Evolutionary conservation across 768 basidiomycete genomes (phyloP).

Genomic region (Boletus reticuloceps): DNA sequence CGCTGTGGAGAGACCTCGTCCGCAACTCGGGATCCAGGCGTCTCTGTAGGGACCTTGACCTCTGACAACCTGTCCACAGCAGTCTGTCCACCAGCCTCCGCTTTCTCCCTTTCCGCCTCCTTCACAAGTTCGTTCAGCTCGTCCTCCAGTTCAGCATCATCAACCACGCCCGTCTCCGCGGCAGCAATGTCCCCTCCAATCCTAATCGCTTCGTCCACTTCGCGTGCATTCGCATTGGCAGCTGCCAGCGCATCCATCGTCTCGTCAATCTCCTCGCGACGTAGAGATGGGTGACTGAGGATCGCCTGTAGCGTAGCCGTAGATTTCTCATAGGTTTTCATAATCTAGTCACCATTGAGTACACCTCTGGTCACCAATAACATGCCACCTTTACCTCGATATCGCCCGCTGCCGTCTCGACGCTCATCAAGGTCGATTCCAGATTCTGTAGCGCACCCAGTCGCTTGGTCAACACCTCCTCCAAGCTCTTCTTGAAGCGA

Average conservation of each 20-base stretch:
- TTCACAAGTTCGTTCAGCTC: conserved; percentile 61
- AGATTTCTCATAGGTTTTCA: conserved; percentile 83
- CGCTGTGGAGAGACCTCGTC: neutral
- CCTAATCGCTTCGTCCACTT: conserved; percentile 76
- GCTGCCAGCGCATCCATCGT: conserved; percentile 88
- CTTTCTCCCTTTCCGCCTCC: conserved; percentile 40
- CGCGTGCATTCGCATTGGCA: conserved; percentile 76
- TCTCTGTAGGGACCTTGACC: conserved; percentile 17
- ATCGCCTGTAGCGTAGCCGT: conserved; percentile 73
- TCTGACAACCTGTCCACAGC: conserved; percentile 18
- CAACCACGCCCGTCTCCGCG: conserved; percentile 43
- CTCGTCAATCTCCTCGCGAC: conserved; percentile 73
- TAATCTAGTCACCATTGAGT: conserved; percentile 50
- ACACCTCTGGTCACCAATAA: neutral
- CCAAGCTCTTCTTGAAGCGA: conserved; percentile 77
- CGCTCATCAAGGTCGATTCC: conserved; percentile 71
- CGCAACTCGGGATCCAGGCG: conserved; percentile 1
- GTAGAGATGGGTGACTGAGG: conserved; percentile 76
- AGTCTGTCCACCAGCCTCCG: conserved; percentile 33
- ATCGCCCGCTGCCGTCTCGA: conserved; percentile 89
- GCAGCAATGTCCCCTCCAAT: conserved; percentile 63
- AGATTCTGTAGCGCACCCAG: conserved; percentile 71
- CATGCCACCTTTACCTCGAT: conserved; percentile 59
- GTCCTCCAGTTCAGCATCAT: conserved; percentile 58
- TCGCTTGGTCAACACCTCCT: conserved; percentile 74